Base-by-base conservation (phyloP, 2,329 filamentous ascomycete species). In the Phoma sp. region DNA sequence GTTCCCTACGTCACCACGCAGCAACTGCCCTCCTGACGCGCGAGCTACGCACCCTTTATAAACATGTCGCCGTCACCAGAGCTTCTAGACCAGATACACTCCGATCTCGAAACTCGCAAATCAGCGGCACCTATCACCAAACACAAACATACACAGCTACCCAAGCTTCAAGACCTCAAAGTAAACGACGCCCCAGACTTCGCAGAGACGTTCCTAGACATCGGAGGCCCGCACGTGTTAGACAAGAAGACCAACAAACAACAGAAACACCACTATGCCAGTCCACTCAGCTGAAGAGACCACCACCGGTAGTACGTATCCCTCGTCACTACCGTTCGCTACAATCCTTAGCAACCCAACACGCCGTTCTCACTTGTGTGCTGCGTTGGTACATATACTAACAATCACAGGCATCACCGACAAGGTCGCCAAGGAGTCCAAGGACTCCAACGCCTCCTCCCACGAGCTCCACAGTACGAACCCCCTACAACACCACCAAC, bases 371-470 rank as follows among this genome's bases (percentile, higher is more conserved):
- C 12, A 10, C 17, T 15, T 12, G 9, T 12, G 27, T n/a, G 2
- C 10, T 12, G 10, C 6, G 2, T 21, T 2, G 12, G 10, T 12
- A 12, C 6, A 29, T 17, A 3, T 15, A 24, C 31, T 45, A 4
- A n/a, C 5, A 9, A 5, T 1, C 8, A 15, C 40, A 79, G 77
- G 70, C 74, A 71, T 80, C 63, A 78, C 76, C 68, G 77, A 80
- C 66, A 63, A 77, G 61, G 71, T 80, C 41, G 77, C 77, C 49
- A 79, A 80, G 65, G 76, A 79, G 41, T 79, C 76, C 10, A 66
- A 61, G 22, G 72, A 78, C 68, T 77, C 74, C 21, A 78, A 61
- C 54, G 77, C 76, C 10, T 76, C 74, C 1, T 45, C 65, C 29
- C 73, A 76, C 55, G 36, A 55, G 27, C 53, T 71, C 17, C 77